These are phyloP conservation scores for Ogataea philodendri DNA, from an alignment of 805 yeast species.

Conservation along the genomic window DNA sequence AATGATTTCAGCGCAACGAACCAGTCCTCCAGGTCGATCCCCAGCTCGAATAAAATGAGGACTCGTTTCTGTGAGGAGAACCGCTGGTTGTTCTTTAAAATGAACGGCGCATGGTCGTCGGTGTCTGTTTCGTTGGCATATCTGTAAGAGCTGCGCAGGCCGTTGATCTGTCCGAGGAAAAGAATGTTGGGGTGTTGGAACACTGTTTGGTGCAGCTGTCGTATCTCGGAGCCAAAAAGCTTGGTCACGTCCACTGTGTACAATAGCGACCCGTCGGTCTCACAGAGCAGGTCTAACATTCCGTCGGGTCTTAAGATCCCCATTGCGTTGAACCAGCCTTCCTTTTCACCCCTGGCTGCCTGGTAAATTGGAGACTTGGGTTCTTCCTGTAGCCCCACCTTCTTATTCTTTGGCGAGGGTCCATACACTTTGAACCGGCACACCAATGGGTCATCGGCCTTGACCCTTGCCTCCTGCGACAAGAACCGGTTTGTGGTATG, in stretches of 20 bases:
- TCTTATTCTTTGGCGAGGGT: constrained; percentile 47
- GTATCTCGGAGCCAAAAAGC: constrained; percentile 58
- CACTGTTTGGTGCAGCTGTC: constrained; percentile 61
- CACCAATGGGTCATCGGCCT: constrained; percentile 45
- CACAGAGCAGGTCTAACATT: constrained; percentile 54
- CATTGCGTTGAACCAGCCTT: constrained; percentile 73
- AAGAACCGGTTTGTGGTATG: constrained; percentile 42
- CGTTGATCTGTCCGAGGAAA: constrained; percentile 55
- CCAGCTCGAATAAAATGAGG: constrained; percentile 60
- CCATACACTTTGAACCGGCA: constrained; percentile 68
- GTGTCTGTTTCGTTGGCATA: constrained; percentile 28
- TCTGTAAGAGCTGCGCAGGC: constrained; percentile 46
- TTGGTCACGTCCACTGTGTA: constrained; percentile 56
- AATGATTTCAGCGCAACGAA: constrained; percentile 63
- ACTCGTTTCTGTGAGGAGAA: constrained; percentile 33
- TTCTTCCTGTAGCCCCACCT: constrained; percentile 30
- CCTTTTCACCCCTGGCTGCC: constrained; percentile 30
- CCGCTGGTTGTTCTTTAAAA: constrained; percentile 14
- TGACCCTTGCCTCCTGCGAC: constrained; percentile 22
- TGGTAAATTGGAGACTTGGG: constrained; percentile 27
- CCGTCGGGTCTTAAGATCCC: constrained; percentile 69
- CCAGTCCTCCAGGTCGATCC: constrained; percentile 77
- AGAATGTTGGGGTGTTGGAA: constrained; percentile 58
- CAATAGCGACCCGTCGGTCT: constrained; percentile 59
- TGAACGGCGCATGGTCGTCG: constrained; percentile 9